Percentiles rank a stretch among this genome's conserved stretches.
These are phyloP conservation scores for Heracleum sosnowskyi DNA, from an alignment of 129 eudicot genomes.

Conservation along the genomic window DNA sequence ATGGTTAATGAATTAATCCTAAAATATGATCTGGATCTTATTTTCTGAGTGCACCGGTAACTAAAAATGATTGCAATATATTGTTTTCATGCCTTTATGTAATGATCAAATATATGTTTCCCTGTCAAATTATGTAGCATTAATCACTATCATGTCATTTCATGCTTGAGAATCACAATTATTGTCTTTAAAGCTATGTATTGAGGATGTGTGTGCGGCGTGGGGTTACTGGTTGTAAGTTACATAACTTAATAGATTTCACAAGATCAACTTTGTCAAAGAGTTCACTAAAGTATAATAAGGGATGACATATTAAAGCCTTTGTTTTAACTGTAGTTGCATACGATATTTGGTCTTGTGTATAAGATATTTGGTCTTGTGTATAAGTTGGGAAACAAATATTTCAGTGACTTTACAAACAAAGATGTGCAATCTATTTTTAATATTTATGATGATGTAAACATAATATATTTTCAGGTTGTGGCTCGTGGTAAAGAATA, in stretches of 20 bases:
- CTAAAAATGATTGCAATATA: neutral
- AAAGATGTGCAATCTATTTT: too few species aligned
- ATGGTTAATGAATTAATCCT: constrained; percentile 16
- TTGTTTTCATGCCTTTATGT: neutral
- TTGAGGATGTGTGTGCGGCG: neutral
- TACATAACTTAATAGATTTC: neutral
- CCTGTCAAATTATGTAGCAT: neutral
- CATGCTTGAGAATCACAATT: neutral
- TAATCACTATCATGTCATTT: neutral
- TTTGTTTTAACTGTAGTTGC: neutral
- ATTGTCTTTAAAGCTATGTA: neutral
- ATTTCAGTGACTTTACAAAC: too few species aligned
- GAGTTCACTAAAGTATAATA: neutral
- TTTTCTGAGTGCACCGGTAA: constrained; percentile 20
- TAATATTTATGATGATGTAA: too few species aligned
- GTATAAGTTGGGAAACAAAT: too few species aligned
- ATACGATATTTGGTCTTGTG: neutral
- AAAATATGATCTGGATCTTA: constrained; percentile 17
- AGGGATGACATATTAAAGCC: neutral
- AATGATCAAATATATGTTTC: too few species aligned
- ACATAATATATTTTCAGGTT: too few species aligned
- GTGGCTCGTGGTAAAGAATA: too few species aligned
- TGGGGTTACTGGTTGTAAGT: too few species aligned
- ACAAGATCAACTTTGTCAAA: neutral
- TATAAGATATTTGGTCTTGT: too few species aligned